Evolutionary conservation across 2,329 filamentous ascomycete genomes (phyloP).

Genomic region (Grosmannia huntii): DNA sequence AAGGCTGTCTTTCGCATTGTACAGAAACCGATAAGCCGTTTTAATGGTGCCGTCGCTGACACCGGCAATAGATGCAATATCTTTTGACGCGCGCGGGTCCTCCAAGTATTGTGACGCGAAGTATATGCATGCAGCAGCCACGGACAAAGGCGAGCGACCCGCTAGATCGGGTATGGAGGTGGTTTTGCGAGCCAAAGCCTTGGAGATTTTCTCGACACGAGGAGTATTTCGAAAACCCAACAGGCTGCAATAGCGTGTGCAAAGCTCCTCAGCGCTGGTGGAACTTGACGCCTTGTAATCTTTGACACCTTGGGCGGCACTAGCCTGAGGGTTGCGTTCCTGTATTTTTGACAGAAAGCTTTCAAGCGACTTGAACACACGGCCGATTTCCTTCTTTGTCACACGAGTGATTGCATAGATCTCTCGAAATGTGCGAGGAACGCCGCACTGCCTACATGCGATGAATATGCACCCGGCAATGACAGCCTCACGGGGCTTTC

Average conservation of each 20-base stretch:
- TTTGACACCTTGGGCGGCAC: constrained; percentile 37
- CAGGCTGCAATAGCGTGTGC: constrained; percentile 77
- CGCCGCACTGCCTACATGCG: constrained; percentile 78
- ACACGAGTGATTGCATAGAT: constrained; percentile 90
- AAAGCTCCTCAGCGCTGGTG: constrained; percentile 72
- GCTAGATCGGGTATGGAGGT: constrained; percentile 69
- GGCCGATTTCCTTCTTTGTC: constrained; percentile 91
- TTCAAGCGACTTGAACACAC: constrained; percentile 88
- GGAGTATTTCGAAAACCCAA: constrained; percentile 61
- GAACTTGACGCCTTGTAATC: constrained; percentile 63
- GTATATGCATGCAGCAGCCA: constrained; percentile 92
- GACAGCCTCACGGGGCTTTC: constrained; percentile 85
- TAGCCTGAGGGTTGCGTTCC: constrained; percentile 40
- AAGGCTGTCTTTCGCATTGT: constrained; percentile 58
- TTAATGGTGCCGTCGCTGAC: constrained; percentile 97
- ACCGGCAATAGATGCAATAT: constrained; percentile 72
- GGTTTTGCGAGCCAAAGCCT: constrained; percentile 65
- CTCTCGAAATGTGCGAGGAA: constrained; percentile 84
- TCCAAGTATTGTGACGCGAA: constrained; percentile 84
- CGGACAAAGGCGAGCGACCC: constrained; percentile 84
- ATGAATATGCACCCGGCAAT: constrained; percentile 97
- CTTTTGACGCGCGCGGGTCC: constrained; percentile 65
- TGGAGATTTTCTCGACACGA: constrained; percentile 66
- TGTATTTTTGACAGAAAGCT: constrained; percentile 70
- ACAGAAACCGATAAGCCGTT: constrained; percentile 84